phyloP scores from a whole-genome alignment of 2,329 filamentous ascomycete genomes.

The Cladosporium colombiae region DNA sequence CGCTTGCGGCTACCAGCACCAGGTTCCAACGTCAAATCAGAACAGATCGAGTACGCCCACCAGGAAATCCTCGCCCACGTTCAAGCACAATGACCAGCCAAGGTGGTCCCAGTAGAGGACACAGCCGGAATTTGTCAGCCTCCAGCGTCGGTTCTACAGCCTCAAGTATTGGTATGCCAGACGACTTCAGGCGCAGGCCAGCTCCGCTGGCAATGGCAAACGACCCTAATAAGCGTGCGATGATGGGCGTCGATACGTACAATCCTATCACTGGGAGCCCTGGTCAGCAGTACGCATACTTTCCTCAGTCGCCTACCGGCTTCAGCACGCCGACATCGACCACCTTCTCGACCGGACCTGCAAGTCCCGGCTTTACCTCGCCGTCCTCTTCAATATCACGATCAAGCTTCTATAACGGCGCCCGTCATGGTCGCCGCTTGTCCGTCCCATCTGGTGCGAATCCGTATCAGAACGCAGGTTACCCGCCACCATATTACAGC shows the following conservation, averaged over 20 bases:
- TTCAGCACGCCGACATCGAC: conserved; percentile 82
- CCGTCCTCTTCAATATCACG: conserved; percentile 69
- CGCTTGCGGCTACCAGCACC: conserved; percentile 86
- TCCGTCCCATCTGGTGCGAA: conserved; percentile 78
- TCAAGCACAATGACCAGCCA: conserved; percentile 46
- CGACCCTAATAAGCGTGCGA: conserved; percentile 62
- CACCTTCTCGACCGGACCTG: conserved; percentile 74
- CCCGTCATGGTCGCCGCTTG: conserved; percentile 70
- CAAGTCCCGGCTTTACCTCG: conserved; percentile 79
- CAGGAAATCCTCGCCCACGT: conserved; percentile 34
- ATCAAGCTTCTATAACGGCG: conserved; percentile 71
- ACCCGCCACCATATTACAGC: conserved; percentile 59
- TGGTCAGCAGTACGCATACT: conserved; percentile 64
- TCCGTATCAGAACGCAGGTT: conserved; percentile 64
- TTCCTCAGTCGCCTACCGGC: conserved; percentile 69
- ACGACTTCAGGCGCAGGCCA: conserved; percentile 71
- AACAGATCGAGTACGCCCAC: conserved; percentile 77
- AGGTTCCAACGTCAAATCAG: conserved; percentile 90
- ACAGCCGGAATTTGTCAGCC: conserved; percentile 80
- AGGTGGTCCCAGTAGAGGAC: conserved; percentile 70
- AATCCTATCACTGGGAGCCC: conserved; percentile 61
- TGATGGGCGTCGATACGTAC: conserved; percentile 66
- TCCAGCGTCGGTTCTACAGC: conserved; percentile 80
- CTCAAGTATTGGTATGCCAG: conserved; percentile 66
- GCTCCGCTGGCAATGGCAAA: conserved; percentile 80